A percentile compares a stretch with the other conserved stretches of the same genome.
Conservation (phyloP, 306 rosid genomes). For the Adenanthera pavonina region DNA sequence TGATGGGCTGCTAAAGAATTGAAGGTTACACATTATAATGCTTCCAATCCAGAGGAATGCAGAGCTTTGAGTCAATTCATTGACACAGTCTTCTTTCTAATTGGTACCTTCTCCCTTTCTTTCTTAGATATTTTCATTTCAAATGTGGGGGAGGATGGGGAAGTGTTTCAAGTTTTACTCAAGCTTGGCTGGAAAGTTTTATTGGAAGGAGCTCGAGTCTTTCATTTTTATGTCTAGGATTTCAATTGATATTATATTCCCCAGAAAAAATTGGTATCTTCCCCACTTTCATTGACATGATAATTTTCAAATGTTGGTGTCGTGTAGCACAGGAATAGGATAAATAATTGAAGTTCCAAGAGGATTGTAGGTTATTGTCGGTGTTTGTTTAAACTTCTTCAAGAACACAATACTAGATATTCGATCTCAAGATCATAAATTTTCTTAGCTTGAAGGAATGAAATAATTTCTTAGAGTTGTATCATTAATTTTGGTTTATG, state of each 20-base stretch:
- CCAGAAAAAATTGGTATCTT: slow-evolving; percentile 60
- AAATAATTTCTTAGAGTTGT: slow-evolving; percentile 53
- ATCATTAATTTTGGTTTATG: slow-evolving; percentile 40
- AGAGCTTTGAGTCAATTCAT: slow-evolving; percentile 56
- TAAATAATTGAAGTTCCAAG: slow-evolving; percentile 70
- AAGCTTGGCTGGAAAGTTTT: slow-evolving; percentile 58
- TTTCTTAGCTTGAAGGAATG: slow-evolving; percentile 44
- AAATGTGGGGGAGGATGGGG: slow-evolving; percentile 55
- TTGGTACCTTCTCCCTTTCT: slow-evolving; percentile 41
- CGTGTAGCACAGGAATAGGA: slow-evolving; percentile 73
- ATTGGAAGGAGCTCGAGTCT: slow-evolving; percentile 55
- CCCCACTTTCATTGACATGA: slow-evolving; percentile 64
- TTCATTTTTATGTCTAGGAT: slow-evolving; percentile 39
- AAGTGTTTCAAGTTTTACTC: slow-evolving; percentile 56
- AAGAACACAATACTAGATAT: slow-evolving; percentile 58
- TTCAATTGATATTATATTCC: slow-evolving; percentile 52
- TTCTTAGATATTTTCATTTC: slow-evolving; percentile 44
- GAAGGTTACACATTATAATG: slow-evolving; percentile 39
- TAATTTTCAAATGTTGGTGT: slow-evolving; percentile 59
- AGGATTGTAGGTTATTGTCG: slow-evolving; percentile 54
- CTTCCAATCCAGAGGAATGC: slow-evolving; percentile 43
- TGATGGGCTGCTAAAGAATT: slow-evolving; percentile 84
- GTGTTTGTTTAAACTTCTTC: slow-evolving; percentile 49
- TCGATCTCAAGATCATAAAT: slow-evolving; percentile 47
- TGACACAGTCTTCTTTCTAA: slow-evolving; percentile 62